Evolutionary conservation across 192 early-diverging fungal genomes (phyloP).

Genomic region (Linnemannia hyalina): DNA sequence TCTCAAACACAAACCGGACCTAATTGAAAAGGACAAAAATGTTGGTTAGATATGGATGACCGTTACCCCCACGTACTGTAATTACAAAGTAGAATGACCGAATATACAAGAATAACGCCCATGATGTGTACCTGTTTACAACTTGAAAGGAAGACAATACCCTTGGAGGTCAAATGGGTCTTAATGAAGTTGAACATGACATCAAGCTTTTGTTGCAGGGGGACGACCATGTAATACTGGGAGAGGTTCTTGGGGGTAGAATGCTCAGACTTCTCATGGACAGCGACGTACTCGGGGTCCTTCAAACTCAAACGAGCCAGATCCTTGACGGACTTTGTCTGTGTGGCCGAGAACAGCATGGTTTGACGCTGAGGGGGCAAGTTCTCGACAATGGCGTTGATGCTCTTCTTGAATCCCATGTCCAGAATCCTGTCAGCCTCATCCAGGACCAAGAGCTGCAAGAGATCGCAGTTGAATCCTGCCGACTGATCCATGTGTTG

Average conservation of each 20-base stretch:
- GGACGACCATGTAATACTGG: conserved; percentile 89
- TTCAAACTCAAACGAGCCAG: conserved; percentile 89
- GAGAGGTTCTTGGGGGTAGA: conserved; percentile 87
- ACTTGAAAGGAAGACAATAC: conserved; percentile 93
- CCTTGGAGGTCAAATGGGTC: conserved; percentile 92
- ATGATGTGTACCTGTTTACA: conserved; percentile 86
- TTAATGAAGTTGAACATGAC: conserved; percentile 95
- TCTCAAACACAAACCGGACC: conserved; percentile 91
- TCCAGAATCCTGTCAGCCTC: conserved; percentile 91
- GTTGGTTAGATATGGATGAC: neutral
- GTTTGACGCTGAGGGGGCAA: conserved; percentile 91
- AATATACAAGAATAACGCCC: neutral
- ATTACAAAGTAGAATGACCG: neutral
- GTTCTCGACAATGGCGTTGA: conserved; percentile 88
- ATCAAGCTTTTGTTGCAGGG: conserved; percentile 93
- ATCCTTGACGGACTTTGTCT: conserved; percentile 96
- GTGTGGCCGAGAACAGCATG: conserved; percentile 96
- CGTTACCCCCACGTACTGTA: no score
- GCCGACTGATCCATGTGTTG: conserved; percentile 95
- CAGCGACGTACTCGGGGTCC: conserved; percentile 95
- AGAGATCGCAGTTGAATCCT: conserved; percentile 87
- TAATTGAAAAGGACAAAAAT: conserved; percentile 36
- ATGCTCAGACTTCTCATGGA: conserved; percentile 83
- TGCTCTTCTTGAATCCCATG: conserved; percentile 85
- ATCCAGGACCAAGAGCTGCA: conserved; percentile 83